A percentile compares a stretch with the other conserved stretches of the same genome.
phyloP scores from a whole-genome alignment of 2,329 filamentous ascomycete species.

The Aspergillus calidoustus region DNA sequence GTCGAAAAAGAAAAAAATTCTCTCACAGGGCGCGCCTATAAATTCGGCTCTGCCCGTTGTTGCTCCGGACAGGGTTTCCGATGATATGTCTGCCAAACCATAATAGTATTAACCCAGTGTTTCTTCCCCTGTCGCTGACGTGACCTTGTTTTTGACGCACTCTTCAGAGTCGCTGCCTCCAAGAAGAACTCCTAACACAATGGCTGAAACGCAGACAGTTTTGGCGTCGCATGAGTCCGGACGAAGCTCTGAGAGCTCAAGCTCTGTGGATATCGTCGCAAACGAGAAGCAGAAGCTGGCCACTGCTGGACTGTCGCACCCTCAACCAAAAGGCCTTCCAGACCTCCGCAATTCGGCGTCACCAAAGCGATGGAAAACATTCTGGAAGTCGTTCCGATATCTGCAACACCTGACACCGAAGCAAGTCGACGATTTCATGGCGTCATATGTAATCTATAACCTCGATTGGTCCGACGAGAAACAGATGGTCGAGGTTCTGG shows the following conservation, averaged over 20 bases:
- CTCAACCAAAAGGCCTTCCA: slow-evolving; percentile 14
- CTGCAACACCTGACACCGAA: slow-evolving; percentile 55
- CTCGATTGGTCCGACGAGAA: slow-evolving; percentile 59
- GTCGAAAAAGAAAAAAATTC: slow-evolving; percentile 15
- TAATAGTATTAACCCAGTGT: not conserved
- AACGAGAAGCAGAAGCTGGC: slow-evolving; percentile 31
- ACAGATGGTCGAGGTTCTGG: slow-evolving; percentile 54
- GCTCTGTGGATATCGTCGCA: slow-evolving; percentile 32
- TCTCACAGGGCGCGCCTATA: slow-evolving; percentile 22
- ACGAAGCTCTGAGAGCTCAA: slow-evolving; percentile 35
- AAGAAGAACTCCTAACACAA: slow-evolving; percentile 1
- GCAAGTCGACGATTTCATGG: slow-evolving; percentile 61
- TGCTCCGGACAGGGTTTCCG: slow-evolving; percentile 1
- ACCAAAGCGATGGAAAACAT: slow-evolving; percentile 56
- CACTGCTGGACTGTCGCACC: slow-evolving; percentile 7
- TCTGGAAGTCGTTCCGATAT: slow-evolving; percentile 56
- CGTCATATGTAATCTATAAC: slow-evolving; percentile 61
- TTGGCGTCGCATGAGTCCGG: slow-evolving; percentile 30
- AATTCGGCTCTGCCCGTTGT: slow-evolving; percentile 24
- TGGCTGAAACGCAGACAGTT: slow-evolving; percentile 27
- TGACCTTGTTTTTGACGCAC: not conserved
- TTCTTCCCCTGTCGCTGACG: slow-evolving; percentile 1
- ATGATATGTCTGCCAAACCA: slow-evolving; percentile 17
- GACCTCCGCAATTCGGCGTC: slow-evolving; percentile 52
- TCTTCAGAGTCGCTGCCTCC: not conserved